A percentile compares a stretch with the other conserved stretches of the same genome.
Conservation (phyloP, 1,139 yeast genomes). For the Suhomyces atakaporum region DNA sequence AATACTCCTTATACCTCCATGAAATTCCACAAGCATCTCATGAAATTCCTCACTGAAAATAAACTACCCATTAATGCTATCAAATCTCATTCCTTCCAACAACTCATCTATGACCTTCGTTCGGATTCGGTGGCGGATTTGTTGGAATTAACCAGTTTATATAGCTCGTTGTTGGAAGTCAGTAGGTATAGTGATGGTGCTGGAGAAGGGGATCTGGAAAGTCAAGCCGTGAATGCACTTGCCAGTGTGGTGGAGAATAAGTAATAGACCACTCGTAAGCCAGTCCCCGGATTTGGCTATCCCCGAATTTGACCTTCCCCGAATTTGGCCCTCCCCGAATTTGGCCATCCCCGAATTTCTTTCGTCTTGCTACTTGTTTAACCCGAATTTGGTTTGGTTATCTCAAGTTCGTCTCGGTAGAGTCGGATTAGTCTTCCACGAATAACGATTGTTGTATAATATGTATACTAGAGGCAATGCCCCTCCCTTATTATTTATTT, state of each 20-base stretch:
- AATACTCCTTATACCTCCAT: constrained; percentile 45
- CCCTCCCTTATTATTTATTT: background rate
- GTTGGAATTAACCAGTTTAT: constrained; percentile 47
- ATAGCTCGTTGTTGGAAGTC: constrained; percentile 50
- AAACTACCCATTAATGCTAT: constrained; percentile 51
- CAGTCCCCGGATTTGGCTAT: no score
- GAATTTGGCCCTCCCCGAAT: no score
- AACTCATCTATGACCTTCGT: constrained; percentile 50
- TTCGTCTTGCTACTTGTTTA: no score
- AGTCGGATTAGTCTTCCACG: background rate
- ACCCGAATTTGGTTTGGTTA: no score
- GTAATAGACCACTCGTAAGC: no score
- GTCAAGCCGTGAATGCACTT: constrained; percentile 19
- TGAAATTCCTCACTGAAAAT: constrained; percentile 54
- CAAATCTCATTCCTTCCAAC: constrained; percentile 55
- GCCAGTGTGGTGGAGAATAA: constrained; percentile 20
- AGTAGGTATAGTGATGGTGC: constrained; percentile 22
- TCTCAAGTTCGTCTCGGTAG: no score
- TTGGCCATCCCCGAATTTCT: no score
- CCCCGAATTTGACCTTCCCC: no score
- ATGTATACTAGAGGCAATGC: constrained; percentile 1
- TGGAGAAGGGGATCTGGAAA: constrained; percentile 13
- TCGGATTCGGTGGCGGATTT: constrained; percentile 51
- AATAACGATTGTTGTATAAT: constrained; percentile 1
- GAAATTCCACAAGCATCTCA: constrained; percentile 53